phyloP scores from a whole-genome alignment of 2,329 filamentous ascomycete genomes.

The Cladophialophora carrionii region DNA sequence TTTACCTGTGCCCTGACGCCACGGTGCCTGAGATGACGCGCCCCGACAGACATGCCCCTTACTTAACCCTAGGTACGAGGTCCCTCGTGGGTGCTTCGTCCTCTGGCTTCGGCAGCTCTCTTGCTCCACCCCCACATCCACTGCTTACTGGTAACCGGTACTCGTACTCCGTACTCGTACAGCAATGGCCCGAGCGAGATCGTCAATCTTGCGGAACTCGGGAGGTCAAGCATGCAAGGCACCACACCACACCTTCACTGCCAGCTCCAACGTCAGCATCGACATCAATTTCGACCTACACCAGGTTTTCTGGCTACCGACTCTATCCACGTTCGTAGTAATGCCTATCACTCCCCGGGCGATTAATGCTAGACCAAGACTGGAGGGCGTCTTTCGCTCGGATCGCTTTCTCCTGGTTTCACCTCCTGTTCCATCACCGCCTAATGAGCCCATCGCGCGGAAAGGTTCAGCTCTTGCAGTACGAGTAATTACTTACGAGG shows the following conservation, averaged over 20 bases:
- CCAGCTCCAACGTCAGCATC: not conserved
- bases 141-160: no score
- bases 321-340: not conserved
- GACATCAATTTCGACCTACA: not conserved
- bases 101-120: no score
- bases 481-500: no score
- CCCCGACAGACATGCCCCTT: not conserved
- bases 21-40: not conserved
- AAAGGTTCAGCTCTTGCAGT: not conserved
- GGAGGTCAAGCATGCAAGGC: not conserved
- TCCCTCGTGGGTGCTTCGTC: no score
- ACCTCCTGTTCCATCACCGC: constrained; percentile 16
- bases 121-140: not conserved
- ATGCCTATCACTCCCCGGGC: not conserved
- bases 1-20: not conserved
- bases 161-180: no score
- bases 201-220: not conserved
- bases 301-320: not conserved
- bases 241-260: not conserved
- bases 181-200: not conserved
- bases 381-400: not conserved
- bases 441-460: not conserved
- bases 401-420: constrained; percentile 14
- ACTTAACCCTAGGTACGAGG: not conserved
- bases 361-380: not conserved